Base-by-base conservation (phyloP, 1,139 yeast genomes). In the Scheffersomyces stambukii region DNA sequence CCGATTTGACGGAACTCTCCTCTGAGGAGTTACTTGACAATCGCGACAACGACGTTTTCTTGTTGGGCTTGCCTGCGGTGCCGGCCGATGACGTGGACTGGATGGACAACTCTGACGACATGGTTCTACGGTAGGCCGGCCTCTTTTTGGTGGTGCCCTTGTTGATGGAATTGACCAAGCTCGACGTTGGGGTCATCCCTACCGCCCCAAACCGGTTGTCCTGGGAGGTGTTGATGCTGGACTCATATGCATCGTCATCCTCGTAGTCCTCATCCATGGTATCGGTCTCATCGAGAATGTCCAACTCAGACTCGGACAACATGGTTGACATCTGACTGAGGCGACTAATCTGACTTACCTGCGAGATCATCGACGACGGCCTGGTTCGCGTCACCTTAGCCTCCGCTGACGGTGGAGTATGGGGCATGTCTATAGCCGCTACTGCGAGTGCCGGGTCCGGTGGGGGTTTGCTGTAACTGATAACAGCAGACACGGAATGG, bases 341-440 rank as follows among this genome's bases (percentile, higher is more conserved):
- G 29, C 69, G 74, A 35, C 78, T 71, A 14, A 68, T 43, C 40
- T 73, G 73, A 32, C 82, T 75, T 19, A 71, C 60, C 42, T 77
- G 84, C 0, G 89, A 80, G 3, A 80, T 57, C 56, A 79, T 72
- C 0, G 89, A 80, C 4, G 76, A 64, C 2, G 89, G 88, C 30
- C 91, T 57, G 4, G 68, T 59, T 30, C 67, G 54, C 4, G 36
- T 16, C 12, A 28, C 24, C 28, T 33, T 29, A 13, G 27, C 15
- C 7, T 35, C 41, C 9, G 21, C 26, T 5, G 39, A 28, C 4
- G 41, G 36, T 2, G 45, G 41, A 2, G 45, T 37, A n/a, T 29
- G 23, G 8, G 39, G 38, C 5, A 22, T 8, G n/a, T 27, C 30
- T 9, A 23, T 10, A n/a, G 8, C 13, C 11, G 9, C 8, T 13